Evolutionary conservation across 2,329 filamentous ascomycete genomes (phyloP), one percentile per base, ranked within the genome.

Genomic region (Stemphylium lycopersici): DNA sequence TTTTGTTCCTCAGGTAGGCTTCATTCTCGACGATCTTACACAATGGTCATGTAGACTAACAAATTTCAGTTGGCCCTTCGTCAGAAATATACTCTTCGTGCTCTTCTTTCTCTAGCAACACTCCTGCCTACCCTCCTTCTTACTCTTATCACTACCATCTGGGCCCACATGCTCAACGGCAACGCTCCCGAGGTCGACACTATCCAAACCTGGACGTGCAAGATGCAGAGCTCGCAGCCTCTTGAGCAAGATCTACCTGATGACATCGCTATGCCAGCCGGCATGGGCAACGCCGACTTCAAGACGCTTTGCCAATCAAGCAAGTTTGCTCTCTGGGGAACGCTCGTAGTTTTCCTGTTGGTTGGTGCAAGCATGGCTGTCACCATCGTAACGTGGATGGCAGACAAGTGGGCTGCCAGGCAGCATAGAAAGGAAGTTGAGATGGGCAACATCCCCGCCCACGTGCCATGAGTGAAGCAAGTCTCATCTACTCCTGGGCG

Each of bases 271-370:
- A 45, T 68, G 54, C 69, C 58, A 24, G 66, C 34, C 48, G 71
- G 46, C 50, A 65, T 65, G 63, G 73, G 71, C 20, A 76, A 77
- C 56, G 58, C 52, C 26, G 63, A 67, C 15, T 81, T 80, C 55
- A 63, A 59, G 12, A 62, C 63, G 0, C 52, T 81, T 20, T 81
- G 79, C 59, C 60, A 67, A 7, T 71, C 80, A 58, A 79, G 76
- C 44, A 73, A 72, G 58, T 80, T 81, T 65, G 76, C 78, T 12
- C 73, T 77, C 38, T 79, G 76, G 58, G 75, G 76, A 18, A 77
- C 76, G 0, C 71, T 80, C 18, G 68, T 74, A 0, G 64, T 76
- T 15, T 76, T 80, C 55, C 44, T 80, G 38, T 41, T 80, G 39
- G 71, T 80, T 22, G 57, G 63, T 26, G 55, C 56, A 6, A 71